Evolutionary conservation across 2,329 filamentous ascomycete genomes (phyloP).

Genomic region (Fusarium solani-melongenae): DNA sequence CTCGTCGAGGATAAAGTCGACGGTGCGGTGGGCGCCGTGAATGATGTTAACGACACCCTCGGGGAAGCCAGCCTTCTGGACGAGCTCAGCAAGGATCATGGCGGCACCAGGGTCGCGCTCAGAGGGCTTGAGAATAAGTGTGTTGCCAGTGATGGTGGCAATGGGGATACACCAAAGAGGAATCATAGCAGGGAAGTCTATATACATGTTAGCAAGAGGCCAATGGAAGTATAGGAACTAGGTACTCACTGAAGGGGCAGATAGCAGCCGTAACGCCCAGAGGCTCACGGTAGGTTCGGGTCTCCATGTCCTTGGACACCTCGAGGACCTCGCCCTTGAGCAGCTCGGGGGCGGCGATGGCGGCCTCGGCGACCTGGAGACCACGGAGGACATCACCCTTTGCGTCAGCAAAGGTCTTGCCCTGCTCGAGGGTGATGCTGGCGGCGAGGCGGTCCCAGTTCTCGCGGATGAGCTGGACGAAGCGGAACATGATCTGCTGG

Average conservation of each 20-base stretch:
- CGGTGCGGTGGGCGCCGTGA: constrained; percentile 82
- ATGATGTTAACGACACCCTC: constrained; percentile 85
- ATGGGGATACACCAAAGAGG: constrained; percentile 92
- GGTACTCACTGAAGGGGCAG: constrained; percentile 81
- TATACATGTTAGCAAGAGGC: constrained; percentile 10
- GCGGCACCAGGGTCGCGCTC: constrained; percentile 86
- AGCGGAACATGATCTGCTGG: constrained; percentile 91
- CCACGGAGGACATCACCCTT: constrained; percentile 84
- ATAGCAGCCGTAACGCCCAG: constrained; percentile 85
- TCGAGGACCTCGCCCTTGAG: constrained; percentile 86
- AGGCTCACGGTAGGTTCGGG: constrained; percentile 82
- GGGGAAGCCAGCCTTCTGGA: constrained; percentile 83
- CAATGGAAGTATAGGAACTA: not conserved
- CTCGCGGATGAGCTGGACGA: constrained; percentile 81
- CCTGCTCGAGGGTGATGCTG: constrained; percentile 88
- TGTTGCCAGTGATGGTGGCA: constrained; percentile 86
- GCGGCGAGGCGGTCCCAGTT: constrained; percentile 88
- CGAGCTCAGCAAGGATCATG: constrained; percentile 87
- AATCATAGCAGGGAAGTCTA: constrained; percentile 93
- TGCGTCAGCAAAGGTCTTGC: constrained; percentile 88
- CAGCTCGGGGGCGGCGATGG: constrained; percentile 82
- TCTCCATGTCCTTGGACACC: constrained; percentile 92
- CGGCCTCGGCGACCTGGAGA: constrained; percentile 86
- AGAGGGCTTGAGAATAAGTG: constrained; percentile 85
- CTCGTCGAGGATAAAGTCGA: constrained; percentile 88